A percentile compares a stretch with the other conserved stretches of the same genome.
Evolutionary conservation across 2,329 filamentous ascomycete species (phyloP).

Genomic region (Penicillium sp.): DNA sequence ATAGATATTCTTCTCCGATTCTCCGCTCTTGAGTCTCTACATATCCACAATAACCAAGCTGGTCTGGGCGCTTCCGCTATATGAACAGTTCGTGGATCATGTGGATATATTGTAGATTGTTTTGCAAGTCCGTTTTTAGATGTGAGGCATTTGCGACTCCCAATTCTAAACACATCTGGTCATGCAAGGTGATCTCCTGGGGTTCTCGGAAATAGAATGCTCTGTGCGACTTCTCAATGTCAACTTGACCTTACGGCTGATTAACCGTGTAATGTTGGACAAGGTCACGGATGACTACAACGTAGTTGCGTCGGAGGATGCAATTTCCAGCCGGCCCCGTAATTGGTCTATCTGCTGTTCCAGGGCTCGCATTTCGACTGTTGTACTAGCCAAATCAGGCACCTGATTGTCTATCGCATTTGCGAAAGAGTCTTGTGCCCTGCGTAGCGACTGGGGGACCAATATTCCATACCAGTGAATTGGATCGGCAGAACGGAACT

Average conservation of each 20-base stretch:
- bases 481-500: slow-evolving; percentile 38
- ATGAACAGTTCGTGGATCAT: not conserved
- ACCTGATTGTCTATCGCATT: slow-evolving; percentile 37
- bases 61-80: not conserved
- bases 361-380: slow-evolving; percentile 40
- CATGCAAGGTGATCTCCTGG: not conserved
- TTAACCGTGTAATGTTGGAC: not conserved
- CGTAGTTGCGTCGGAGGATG: not conserved
- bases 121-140: not conserved
- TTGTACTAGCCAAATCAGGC: slow-evolving; percentile 37
- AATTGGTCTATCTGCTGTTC: slow-evolving; percentile 39
- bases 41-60: not conserved
- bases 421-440: slow-evolving; percentile 44
- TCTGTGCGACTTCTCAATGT: not conserved
- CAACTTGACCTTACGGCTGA: not conserved
- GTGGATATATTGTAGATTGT: not conserved
- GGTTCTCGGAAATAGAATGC: not conserved
- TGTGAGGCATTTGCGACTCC: not conserved
- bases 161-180: not conserved
- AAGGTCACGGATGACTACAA: not conserved
- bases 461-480: slow-evolving; percentile 51
- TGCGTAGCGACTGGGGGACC: slow-evolving; percentile 44
- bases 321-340: slow-evolving; percentile 24
- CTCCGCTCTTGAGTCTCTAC: not conserved
- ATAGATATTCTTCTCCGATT: not conserved